Base-by-base conservation (phyloP, 2,329 filamentous ascomycete genomes). In the Gremmenia infestans region DNA sequence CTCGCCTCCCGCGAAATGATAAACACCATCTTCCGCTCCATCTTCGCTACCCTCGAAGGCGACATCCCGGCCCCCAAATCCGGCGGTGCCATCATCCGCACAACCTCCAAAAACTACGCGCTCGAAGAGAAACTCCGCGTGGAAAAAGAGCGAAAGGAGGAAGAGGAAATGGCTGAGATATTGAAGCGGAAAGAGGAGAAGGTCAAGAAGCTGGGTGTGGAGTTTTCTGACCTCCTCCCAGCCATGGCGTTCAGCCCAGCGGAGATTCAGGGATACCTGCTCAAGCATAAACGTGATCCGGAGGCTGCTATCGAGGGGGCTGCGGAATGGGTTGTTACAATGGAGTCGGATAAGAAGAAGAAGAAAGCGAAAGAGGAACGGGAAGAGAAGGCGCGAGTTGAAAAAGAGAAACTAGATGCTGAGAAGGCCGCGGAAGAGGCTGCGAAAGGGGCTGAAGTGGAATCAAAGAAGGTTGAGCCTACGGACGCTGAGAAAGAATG, bases 261-360 rank as follows among this genome's bases (percentile, higher is more conserved):
- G 0, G 81, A 86, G 68, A 80, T 87, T 45, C 84, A 87, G 66
- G 83, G 83, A 0, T 87, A 84, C 67, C 66, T 87, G 54, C 71
- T 87, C 42, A 85, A 83, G 71, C 73, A 82, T 42, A 87, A 86
- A 71, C 79, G 79, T 68, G 73, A 75, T 37, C 82, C 83, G 2
- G 72, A 74, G 5, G 73, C 72, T 59, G 83, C 85, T 1, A 68
- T 86, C 22, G 71, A 73, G 19, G 79, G 83, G 61, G 78, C 77
- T 1, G 71, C 72, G 1, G 71, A 65, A 5, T 86, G 83, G 83
- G 79, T 82, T 0, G 73, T 76, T 55, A 77, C 74, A 11, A 72
- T 76, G 55, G 52, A 76, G 28, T 71, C 71, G 66, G 79, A 81
- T 68, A 83, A 81, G 52, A 58, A 63, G 49, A 68, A 64, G 55